Evolutionary conservation across 2,329 filamentous ascomycete species (phyloP).

Genomic region (Diplodia scrobiculata): DNA sequence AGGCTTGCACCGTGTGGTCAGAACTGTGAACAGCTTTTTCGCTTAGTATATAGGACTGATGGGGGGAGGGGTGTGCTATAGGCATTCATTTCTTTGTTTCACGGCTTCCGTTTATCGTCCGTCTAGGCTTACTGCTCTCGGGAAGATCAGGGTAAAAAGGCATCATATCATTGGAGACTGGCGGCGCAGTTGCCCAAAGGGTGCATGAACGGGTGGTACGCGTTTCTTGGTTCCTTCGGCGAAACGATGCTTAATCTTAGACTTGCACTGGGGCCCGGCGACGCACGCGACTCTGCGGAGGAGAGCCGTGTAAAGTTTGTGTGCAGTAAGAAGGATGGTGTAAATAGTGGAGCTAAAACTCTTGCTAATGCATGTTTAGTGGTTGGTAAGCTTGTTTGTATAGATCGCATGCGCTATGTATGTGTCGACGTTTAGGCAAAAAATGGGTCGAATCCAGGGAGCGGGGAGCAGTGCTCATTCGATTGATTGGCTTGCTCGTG

Average conservation of each 20-base stretch:
- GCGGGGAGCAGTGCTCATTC: not conserved
- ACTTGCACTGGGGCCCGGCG: not conserved
- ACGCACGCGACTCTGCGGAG: slow-evolving; percentile 10
- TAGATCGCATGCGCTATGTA: not conserved
- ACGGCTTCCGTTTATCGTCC: not conserved
- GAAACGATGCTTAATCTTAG: not conserved
- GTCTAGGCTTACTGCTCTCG: not conserved
- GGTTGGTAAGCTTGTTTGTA: not conserved
- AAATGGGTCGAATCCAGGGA: not conserved
- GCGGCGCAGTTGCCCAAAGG: not conserved
- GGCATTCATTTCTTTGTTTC: slow-evolving; percentile 2
- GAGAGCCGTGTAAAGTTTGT: not conserved
- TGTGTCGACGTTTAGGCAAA: not conserved
- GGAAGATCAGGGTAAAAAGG: slow-evolving; percentile 1
- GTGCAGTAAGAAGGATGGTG: not conserved
- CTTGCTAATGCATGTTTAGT: not conserved
- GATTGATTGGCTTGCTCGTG: not conserved
- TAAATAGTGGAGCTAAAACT: not conserved
- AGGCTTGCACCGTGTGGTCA: not conserved
- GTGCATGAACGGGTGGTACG: slow-evolving; percentile 8
- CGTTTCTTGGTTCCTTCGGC: not conserved
- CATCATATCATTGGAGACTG: not conserved
- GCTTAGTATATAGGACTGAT: slow-evolving; percentile 14
- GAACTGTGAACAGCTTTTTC: not conserved
- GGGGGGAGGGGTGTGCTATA: not conserved